Percentiles rank a stretch among this genome's conserved stretches.
These are phyloP conservation scores for Phaffia tasmanica DNA, from an alignment of 768 basidiomycete species.

Conservation along the genomic window DNA sequence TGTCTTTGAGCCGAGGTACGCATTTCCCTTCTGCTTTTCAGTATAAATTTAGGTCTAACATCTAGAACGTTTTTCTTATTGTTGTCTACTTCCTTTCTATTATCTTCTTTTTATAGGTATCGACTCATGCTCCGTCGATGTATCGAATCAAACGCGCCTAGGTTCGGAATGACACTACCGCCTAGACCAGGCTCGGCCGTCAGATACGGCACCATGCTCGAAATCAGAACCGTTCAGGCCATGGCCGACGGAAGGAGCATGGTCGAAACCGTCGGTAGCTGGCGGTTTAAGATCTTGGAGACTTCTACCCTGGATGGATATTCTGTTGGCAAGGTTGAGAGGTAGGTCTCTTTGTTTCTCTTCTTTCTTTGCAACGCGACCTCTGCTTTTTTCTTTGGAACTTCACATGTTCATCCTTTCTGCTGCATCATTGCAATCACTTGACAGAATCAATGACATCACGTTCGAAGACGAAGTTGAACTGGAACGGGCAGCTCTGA, in stretches of 20 bases:
- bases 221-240: slow-evolving; percentile 76
- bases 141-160: slow-evolving; percentile 61
- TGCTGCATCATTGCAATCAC: background rate
- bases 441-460: slow-evolving; percentile 40
- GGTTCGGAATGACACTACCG: slow-evolving; percentile 88
- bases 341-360: slow-evolving; percentile 32
- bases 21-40: background rate
- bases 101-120: slow-evolving; percentile 45
- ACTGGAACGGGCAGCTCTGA: slow-evolving; percentile 36
- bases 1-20: slow-evolving; percentile 77
- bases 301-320: slow-evolving; percentile 79
- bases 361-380: background rate
- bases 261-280: slow-evolving; percentile 60
- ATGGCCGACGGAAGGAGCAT: slow-evolving; percentile 79
- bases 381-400: background rate
- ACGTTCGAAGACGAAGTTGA: slow-evolving; percentile 40
- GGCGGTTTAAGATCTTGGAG: slow-evolving; percentile 77
- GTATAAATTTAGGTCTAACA: no score
- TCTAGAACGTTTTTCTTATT: background rate
- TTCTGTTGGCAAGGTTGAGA: slow-evolving; percentile 68
- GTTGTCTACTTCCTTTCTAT: background rate
- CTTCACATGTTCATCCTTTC: background rate
- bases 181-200: slow-evolving; percentile 42
- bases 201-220: slow-evolving; percentile 88
- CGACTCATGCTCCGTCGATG: slow-evolving; percentile 95